A percentile compares a stretch with the other conserved stretches of the same genome.
Evolutionary conservation across 75 land plant genomes (phyloP).

Genomic region (Larix kaempferi): DNA sequence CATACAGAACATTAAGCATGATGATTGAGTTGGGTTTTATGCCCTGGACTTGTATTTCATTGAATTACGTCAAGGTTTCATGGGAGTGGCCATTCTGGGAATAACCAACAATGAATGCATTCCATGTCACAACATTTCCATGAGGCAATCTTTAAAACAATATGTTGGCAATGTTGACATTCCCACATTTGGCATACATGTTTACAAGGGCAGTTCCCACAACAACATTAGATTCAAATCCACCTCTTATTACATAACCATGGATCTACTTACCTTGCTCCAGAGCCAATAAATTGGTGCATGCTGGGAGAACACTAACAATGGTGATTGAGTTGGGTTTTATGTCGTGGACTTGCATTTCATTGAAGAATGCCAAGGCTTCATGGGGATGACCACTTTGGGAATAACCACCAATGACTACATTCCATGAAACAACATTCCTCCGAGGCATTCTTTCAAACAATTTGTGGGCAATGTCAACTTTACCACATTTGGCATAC

Average conservation of each 20-base stretch:
- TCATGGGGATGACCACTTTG: conserved; percentile 33
- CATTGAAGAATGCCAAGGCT: conserved; percentile 27
- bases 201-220: no score
- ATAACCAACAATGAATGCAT: background rate
- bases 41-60: no score
- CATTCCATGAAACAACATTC: conserved; percentile 51
- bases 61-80: no score
- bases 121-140: background rate
- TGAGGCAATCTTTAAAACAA: no score
- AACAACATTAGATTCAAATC: no score
- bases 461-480: conserved; percentile 23
- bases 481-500: conserved; percentile 55
- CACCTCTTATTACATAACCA: no score
- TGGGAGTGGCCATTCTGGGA: no score
- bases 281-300: conserved; percentile 52
- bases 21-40: no score
- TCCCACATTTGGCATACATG: no score
- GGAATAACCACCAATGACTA: conserved; percentile 50
- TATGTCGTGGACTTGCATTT: conserved; percentile 31
- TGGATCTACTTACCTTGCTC: conserved; percentile 21
- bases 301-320: conserved; percentile 40
- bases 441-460: conserved; percentile 41
- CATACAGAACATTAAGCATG: no score
- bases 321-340: conserved; percentile 40
- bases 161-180: no score